Evolutionary conservation across 2,329 filamentous ascomycete species (phyloP).

Genomic region (Cercospora sp.): DNA sequence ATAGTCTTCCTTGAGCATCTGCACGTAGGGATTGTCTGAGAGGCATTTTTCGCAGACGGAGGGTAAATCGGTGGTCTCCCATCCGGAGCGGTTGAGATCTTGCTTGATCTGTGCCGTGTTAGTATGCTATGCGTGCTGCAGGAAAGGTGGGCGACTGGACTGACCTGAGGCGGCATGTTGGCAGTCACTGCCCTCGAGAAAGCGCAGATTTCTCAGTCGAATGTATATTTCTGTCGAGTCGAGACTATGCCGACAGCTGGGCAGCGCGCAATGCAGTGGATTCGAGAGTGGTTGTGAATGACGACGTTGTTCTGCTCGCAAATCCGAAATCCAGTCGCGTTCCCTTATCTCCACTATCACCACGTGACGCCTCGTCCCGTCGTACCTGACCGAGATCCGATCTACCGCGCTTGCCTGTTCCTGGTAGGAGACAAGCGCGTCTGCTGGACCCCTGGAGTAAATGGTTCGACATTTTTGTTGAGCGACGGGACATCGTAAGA

Average conservation of each 20-base stretch:
- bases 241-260: neutral
- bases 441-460: constrained; percentile 10
- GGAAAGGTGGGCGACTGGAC: neutral
- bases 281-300: neutral
- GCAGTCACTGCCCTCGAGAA: neutral
- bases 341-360: neutral
- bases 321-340: constrained; percentile 3
- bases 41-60: constrained; percentile 91
- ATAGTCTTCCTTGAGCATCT: constrained; percentile 98
- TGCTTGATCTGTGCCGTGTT: constrained; percentile 88
- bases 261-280: neutral
- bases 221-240: neutral
- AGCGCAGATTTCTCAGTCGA: neutral
- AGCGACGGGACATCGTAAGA: constrained; percentile 7
- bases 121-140: constrained; percentile 49
- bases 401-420: constrained; percentile 7
- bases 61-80: constrained; percentile 90
- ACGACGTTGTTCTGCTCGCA: neutral
- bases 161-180: constrained; percentile 3
- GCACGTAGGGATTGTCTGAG: constrained; percentile 94
- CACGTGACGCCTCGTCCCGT: neutral
- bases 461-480: constrained; percentile 16
- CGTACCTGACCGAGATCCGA: constrained; percentile 5
- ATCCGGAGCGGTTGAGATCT: constrained; percentile 90
- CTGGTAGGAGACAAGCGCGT: constrained; percentile 3